These are phyloP conservation scores for Silene conica DNA, from an alignment of 148 eudicot species.

Conservation along the genomic window DNA sequence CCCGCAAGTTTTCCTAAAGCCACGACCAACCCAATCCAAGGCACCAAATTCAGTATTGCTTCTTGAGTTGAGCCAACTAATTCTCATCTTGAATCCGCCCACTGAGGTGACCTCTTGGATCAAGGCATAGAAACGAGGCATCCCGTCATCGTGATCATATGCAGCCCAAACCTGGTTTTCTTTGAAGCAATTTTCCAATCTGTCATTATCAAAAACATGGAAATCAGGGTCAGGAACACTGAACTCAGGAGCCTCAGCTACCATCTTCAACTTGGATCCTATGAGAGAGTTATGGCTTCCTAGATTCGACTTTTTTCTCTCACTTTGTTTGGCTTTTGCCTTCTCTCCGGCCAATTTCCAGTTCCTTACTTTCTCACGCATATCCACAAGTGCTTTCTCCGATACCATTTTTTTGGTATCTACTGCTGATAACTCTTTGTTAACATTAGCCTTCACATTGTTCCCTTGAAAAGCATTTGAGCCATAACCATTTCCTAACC, in stretches of 20 bases:
- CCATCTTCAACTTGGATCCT: neutral
- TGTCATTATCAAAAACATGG: slow-evolving; percentile 54
- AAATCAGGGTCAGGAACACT: slow-evolving; percentile 68
- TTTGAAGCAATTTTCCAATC: slow-evolving; percentile 44
- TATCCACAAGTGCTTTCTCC: slow-evolving; percentile 45
- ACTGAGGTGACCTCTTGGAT: slow-evolving; percentile 42
- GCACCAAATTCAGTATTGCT: slow-evolving; percentile 43
- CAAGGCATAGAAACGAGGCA: slow-evolving; percentile 67
- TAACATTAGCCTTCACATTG: slow-evolving; percentile 24
- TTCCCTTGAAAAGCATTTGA: slow-evolving; percentile 25
- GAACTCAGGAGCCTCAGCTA: slow-evolving; percentile 18
- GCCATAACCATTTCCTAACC: slow-evolving; percentile 19
- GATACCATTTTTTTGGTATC: slow-evolving; percentile 47
- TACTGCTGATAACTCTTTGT: slow-evolving; percentile 37
- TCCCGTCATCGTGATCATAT: slow-evolving; percentile 64
- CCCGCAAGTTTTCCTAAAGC: slow-evolving; percentile 55
- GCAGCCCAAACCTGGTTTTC: slow-evolving; percentile 65
- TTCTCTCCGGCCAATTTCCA: slow-evolving; percentile 39
- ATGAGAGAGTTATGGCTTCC: slow-evolving; percentile 20
- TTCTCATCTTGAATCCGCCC: slow-evolving; percentile 42
- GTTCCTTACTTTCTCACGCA: slow-evolving; percentile 33
- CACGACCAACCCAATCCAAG: slow-evolving; percentile 45
- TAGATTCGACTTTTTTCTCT: slow-evolving; percentile 26
- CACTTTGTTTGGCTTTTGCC: slow-evolving; percentile 29
- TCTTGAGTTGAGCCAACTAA: slow-evolving; percentile 61